Evolutionary conservation across 176 grass and related monocot genomes (phyloP).

Genomic region (Stipa capillata): DNA sequence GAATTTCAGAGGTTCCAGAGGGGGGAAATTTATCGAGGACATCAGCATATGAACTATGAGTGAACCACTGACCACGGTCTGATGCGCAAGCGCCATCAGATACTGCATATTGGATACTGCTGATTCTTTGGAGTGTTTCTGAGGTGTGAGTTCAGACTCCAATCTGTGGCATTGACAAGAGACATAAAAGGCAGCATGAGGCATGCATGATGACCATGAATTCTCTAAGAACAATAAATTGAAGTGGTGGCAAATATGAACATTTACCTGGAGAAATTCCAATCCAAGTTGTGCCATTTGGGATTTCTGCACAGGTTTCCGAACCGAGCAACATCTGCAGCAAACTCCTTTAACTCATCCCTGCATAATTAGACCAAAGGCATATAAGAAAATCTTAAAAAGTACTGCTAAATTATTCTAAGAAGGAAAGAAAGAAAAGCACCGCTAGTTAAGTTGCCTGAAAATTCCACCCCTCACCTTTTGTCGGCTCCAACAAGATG

Average conservation of each 20-base stretch:
- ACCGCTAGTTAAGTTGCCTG: not conserved
- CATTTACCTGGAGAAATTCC: constrained; percentile 36
- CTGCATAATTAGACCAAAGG: constrained; percentile 28
- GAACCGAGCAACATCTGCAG: constrained; percentile 38
- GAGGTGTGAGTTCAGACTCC: constrained; percentile 18
- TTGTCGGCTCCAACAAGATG: constrained; percentile 43
- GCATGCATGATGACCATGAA: not conserved
- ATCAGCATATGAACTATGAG: not conserved
- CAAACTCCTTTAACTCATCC: constrained; percentile 37
- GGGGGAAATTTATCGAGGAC: not conserved
- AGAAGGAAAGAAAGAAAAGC: not conserved
- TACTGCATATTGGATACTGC: constrained; percentile 32
- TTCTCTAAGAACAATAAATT: not conserved
- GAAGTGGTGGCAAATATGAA: not conserved
- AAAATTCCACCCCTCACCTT: constrained; percentile 19
- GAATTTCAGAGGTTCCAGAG: not conserved
- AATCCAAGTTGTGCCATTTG: constrained; percentile 53
- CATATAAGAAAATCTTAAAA: constrained; percentile 9
- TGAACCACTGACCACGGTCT: constrained; percentile 40
- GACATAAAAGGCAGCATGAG: not conserved
- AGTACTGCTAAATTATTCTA: not conserved
- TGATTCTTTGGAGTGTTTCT: constrained; percentile 18
- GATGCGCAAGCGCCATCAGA: constrained; percentile 29
- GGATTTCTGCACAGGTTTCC: constrained; percentile 49
- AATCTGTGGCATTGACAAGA: constrained; percentile 23